These are phyloP conservation scores for Erigeron canadensis DNA, from an alignment of 129 eudicot genomes.

Conservation along the genomic window DNA sequence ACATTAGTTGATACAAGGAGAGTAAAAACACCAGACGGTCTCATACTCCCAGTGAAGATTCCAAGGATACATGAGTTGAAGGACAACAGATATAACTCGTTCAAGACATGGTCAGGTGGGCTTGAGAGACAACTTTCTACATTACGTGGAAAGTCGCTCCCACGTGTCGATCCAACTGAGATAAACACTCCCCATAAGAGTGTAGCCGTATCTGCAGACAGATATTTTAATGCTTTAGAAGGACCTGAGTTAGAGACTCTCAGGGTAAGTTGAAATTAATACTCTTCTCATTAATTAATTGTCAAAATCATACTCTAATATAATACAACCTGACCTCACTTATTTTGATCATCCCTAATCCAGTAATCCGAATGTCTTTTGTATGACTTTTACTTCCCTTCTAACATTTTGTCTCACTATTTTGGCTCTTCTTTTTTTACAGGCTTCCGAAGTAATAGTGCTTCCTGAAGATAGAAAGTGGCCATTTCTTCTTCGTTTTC, in stretches of 20 bases:
- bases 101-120: conserved; percentile 74
- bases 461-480: conserved; percentile 71
- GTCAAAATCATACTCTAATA: too few species aligned
- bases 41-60: not conserved
- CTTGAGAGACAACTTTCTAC: conserved; percentile 62
- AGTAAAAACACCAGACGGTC: not conserved
- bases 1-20: too few species aligned
- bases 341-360: too few species aligned
- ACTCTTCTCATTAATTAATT: too few species aligned
- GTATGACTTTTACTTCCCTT: not conserved
- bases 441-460: conserved; percentile 65
- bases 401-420: too few species aligned
- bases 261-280: conserved; percentile 37
- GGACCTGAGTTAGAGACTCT: conserved; percentile 83
- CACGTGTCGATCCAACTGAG: conserved; percentile 21
- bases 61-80: not conserved
- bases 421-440: too few species aligned
- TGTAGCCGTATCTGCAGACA: conserved; percentile 42
- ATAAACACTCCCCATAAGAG: conserved; percentile 24
- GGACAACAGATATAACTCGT: conserved; percentile 50
- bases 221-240: conserved; percentile 78
- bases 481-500: conserved; percentile 86
- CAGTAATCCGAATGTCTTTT: too few species aligned
- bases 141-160: conserved; percentile 42
- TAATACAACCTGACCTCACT: too few species aligned